A percentile compares a stretch with the other conserved stretches of the same genome.
Conservation (phyloP, 306 rosid genomes). For the Carpinus fangiana region DNA sequence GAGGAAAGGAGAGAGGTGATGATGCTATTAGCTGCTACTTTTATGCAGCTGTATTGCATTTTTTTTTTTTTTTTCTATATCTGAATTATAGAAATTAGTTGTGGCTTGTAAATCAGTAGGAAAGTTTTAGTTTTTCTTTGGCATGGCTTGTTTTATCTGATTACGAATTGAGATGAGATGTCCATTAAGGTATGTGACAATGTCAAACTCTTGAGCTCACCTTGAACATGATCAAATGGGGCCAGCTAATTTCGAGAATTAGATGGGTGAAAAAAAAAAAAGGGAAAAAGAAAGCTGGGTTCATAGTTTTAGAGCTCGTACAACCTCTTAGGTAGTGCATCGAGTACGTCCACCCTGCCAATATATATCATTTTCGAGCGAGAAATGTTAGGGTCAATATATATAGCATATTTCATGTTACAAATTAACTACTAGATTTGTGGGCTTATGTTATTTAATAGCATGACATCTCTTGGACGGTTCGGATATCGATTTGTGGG, state of each 20-base stretch:
- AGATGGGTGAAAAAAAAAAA: not conserved
- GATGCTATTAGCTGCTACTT: constrained; percentile 27
- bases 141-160: constrained; percentile 6
- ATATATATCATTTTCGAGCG: no score
- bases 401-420: no score
- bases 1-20: constrained; percentile 26
- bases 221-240: not conserved
- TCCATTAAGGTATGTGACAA: no score
- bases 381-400: no score
- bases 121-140: not conserved
- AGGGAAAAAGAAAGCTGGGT: not conserved
- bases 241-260: not conserved
- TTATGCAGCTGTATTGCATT: constrained; percentile 27
- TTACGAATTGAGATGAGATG: not conserved
- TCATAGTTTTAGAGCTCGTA: not conserved
- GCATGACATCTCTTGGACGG: no score
- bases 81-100: constrained; percentile 29
- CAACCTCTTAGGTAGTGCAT: no score
- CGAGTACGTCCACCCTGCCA: no score
- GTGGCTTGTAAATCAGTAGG: constrained; percentile 50
- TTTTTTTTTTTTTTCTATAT: constrained; percentile 14
- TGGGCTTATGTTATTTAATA: no score
- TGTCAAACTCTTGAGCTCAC: no score
- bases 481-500: no score
- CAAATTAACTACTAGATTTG: no score